phyloP scores from a whole-genome alignment of 164 flowering plant genomes.

The Piper betle region DNA sequence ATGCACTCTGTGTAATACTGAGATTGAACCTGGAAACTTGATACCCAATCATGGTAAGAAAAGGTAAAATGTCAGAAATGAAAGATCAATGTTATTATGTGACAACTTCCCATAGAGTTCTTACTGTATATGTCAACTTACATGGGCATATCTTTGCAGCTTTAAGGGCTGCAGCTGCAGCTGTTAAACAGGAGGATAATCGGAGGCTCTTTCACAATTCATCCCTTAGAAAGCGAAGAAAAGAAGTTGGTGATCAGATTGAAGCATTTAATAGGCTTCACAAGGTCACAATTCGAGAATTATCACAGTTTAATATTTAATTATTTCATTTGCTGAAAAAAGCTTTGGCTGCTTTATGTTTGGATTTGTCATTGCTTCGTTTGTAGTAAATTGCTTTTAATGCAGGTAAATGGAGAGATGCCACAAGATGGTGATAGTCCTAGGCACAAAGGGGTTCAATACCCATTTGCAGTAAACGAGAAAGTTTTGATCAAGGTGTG shows the following conservation, averaged over 20 bases:
- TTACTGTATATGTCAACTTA: neutral
- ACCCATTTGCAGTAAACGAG: slow-evolving; percentile 85
- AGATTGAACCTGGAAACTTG: slow-evolving; percentile 53
- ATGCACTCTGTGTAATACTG: slow-evolving; percentile 70
- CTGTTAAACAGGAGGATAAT: slow-evolving; percentile 85
- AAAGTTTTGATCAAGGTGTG: slow-evolving; percentile 83
- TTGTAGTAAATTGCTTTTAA: neutral
- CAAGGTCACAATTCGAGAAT: slow-evolving; percentile 33
- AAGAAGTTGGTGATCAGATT: slow-evolving; percentile 56
- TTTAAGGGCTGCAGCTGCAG: slow-evolving; percentile 88
- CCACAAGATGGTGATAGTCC: slow-evolving; percentile 31
- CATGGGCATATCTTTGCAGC: slow-evolving; percentile 33
- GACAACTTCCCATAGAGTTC: neutral
- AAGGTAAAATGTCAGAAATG: neutral
- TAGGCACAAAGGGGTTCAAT: slow-evolving; percentile 53
- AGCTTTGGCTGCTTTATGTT: neutral
- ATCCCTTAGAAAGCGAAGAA: slow-evolving; percentile 69
- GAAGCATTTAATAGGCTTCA: slow-evolving; percentile 38
- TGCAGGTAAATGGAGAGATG: slow-evolving; percentile 77
- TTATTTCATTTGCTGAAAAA: neutral
- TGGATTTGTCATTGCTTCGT: neutral
- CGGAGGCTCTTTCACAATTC: slow-evolving; percentile 79
- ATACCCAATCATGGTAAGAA: slow-evolving; percentile 69
- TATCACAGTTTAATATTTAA: neutral
- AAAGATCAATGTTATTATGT: neutral